These are phyloP conservation scores for Tuctoria greenei DNA, from an alignment of 176 grass and related monocot genomes.

Conservation along the genomic window DNA sequence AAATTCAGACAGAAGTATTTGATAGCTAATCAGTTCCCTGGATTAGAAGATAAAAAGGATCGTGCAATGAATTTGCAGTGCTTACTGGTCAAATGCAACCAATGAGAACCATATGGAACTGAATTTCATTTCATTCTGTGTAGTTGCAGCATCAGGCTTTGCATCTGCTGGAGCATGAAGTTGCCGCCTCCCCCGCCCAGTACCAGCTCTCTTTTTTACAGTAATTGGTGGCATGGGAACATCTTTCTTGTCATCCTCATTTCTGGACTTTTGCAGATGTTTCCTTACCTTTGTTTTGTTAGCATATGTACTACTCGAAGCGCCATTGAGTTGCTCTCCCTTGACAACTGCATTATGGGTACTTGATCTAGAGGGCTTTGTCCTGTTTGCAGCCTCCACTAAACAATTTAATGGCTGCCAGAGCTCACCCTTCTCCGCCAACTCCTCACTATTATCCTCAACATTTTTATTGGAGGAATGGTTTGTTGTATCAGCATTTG, in stretches of 20 bases:
- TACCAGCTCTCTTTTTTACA: slow-evolving; percentile 44
- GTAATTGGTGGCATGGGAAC: slow-evolving; percentile 22
- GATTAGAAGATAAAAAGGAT: slow-evolving; percentile 16
- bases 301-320: slow-evolving; percentile 33
- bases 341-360: slow-evolving; percentile 54
- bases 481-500: slow-evolving; percentile 55
- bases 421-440: slow-evolving; percentile 59
- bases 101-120: slow-evolving; percentile 77
- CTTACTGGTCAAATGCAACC: slow-evolving; percentile 70
- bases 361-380: slow-evolving; percentile 56
- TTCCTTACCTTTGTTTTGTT: slow-evolving; percentile 55
- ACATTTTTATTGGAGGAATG: slow-evolving; percentile 48
- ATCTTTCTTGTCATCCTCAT: slow-evolving; percentile 60
- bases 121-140: slow-evolving; percentile 50
- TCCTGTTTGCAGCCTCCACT: slow-evolving; percentile 76
- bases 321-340: slow-evolving; percentile 46
- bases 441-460: slow-evolving; percentile 37
- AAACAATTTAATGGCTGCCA: slow-evolving; percentile 87
- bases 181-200: slow-evolving; percentile 44
- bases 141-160: slow-evolving; percentile 34
- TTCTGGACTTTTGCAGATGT: slow-evolving; percentile 44
- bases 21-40: neutral
- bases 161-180: slow-evolving; percentile 28
- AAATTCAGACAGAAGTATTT: slow-evolving; percentile 40
- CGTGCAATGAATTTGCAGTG: neutral